phyloP scores from a whole-genome alignment of 225 moss, liverwort and hornwort species.

The Physcomitrium patens region DNA sequence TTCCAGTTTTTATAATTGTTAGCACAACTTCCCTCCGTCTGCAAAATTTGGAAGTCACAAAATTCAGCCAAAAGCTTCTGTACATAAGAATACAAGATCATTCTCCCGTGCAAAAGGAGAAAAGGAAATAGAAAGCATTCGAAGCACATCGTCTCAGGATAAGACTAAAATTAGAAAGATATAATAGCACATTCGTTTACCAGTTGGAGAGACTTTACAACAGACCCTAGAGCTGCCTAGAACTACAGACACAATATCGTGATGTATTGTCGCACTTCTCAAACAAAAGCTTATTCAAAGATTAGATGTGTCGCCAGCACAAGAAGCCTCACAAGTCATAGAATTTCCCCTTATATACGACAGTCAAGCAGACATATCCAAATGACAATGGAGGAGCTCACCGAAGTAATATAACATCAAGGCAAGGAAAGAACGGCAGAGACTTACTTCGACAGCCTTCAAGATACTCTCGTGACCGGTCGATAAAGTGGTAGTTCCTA shows the following conservation, averaged over 20 bases:
- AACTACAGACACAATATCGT: neutral
- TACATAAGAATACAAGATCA: neutral
- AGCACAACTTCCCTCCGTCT: conserved; percentile 53
- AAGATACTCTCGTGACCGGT: conserved; percentile 37
- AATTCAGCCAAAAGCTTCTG: conserved; percentile 27
- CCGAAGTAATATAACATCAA: neutral
- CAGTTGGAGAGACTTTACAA: neutral
- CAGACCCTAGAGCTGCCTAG: conserved; percentile 1
- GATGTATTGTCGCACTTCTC: neutral
- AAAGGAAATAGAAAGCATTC: neutral
- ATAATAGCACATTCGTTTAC: neutral
- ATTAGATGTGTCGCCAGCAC: conserved; percentile 7
- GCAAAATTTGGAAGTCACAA: conserved; percentile 29
- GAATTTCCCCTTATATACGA: neutral
- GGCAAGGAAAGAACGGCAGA: neutral
- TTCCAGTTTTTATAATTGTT: conserved; percentile 45
- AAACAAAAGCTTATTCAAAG: neutral
- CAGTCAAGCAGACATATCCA: neutral
- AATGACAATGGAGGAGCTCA: neutral
- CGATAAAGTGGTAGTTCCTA: conserved; percentile 18
- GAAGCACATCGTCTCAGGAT: neutral
- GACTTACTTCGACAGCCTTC: conserved; percentile 45
- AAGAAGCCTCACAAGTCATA: neutral
- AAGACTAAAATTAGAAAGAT: neutral
- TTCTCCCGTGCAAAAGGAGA: neutral